Conservation (phyloP, 495 filamentous ascomycete genomes). For the Rhizodiscina lignyota region DNA sequence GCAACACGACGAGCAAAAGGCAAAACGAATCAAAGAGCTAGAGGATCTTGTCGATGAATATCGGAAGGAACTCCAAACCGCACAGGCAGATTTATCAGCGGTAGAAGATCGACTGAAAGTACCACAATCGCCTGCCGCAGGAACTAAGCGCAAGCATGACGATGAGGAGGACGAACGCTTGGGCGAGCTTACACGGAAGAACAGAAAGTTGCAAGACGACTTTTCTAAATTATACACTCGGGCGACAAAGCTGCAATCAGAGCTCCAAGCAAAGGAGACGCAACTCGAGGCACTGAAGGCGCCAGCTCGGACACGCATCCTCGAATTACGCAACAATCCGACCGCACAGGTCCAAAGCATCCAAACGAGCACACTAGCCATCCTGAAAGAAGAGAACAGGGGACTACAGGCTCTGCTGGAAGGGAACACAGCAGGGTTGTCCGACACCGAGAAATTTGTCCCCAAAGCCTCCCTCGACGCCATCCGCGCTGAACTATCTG, state of each 20-base stretch:
- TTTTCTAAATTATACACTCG: constrained; percentile 50
- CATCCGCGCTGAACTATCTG: constrained; percentile 51
- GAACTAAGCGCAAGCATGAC: constrained; percentile 40
- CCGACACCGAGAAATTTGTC: constrained; percentile 23
- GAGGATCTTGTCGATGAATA: constrained; percentile 79
- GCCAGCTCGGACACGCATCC: constrained; percentile 63
- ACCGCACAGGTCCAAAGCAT: constrained; percentile 67
- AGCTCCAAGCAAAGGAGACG: constrained; percentile 51
- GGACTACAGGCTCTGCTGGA: constrained; percentile 57
- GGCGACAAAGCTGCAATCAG: constrained; percentile 49
- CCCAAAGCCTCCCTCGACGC: constrained; percentile 65
- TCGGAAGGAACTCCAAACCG: constrained; percentile 59
- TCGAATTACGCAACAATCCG: constrained; percentile 79
- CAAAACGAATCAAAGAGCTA: constrained; percentile 59
- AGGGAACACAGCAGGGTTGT: constrained; percentile 13
- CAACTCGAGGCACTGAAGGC: constrained; percentile 57
- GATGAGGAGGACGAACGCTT: constrained; percentile 57
- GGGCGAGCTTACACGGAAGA: constrained; percentile 70
- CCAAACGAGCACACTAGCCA: constrained; percentile 58
- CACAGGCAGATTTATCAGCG: constrained; percentile 56
- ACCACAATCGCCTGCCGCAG: constrained; percentile 20
- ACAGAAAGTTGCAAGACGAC: constrained; percentile 67
- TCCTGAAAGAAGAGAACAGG: constrained; percentile 67
- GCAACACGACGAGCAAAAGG: constrained; percentile 58
- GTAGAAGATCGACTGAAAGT: constrained; percentile 23